phyloP scores from a whole-genome alignment of 306 rosid genomes.

The Casuarina equisetifolia region DNA sequence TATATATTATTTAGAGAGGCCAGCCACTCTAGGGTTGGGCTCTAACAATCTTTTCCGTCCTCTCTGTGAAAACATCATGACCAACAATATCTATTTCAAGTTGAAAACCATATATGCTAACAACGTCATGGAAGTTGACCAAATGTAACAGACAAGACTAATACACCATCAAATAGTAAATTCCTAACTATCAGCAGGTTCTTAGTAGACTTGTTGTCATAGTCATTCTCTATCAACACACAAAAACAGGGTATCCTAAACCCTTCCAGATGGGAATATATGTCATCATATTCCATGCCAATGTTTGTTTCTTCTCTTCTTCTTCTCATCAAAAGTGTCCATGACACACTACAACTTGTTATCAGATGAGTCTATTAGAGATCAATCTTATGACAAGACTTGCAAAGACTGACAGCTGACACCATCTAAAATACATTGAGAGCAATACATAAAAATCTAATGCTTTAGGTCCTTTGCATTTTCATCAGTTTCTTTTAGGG shows the following conservation, averaged over 20 bases:
- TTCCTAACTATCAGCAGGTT: background rate
- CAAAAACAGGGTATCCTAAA: background rate
- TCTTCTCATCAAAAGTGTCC: background rate
- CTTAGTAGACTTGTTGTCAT: background rate
- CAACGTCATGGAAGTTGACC: background rate
- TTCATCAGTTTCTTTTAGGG: background rate
- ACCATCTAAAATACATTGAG: background rate
- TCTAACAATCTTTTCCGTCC: too few relatives aligned
- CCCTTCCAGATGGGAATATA: background rate
- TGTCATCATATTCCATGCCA: background rate
- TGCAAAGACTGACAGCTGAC: background rate
- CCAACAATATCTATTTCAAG: conserved; percentile 1
- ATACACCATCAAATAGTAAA: background rate
- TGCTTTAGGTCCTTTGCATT: background rate
- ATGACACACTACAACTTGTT: background rate
- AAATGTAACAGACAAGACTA: background rate
- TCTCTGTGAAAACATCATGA: too few relatives aligned
- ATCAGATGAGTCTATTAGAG: background rate
- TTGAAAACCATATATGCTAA: background rate
- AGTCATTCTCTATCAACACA: background rate
- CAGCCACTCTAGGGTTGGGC: too few relatives aligned
- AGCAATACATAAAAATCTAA: background rate
- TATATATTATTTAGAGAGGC: too few relatives aligned
- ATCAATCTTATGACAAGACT: background rate
- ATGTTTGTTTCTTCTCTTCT: background rate